Evolutionary conservation across 495 filamentous ascomycete genomes (phyloP).

Genomic region (Neurospora pannonica): DNA sequence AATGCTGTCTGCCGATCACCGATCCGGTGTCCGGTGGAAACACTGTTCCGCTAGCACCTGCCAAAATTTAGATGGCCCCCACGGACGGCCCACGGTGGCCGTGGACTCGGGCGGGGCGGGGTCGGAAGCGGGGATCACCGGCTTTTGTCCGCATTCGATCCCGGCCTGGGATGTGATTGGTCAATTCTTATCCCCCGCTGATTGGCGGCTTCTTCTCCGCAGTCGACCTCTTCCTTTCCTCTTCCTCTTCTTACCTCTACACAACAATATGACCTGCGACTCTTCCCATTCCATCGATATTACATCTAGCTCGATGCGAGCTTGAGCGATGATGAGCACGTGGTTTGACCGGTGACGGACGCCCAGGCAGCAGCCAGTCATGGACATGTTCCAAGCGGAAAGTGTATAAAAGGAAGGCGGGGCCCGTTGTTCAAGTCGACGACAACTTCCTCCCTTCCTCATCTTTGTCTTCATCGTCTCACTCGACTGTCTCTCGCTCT

Average conservation of each 20-base stretch:
- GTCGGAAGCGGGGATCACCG: not conserved
- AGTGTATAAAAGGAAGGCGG: not conserved
- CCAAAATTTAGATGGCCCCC: not conserved
- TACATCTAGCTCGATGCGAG: not conserved
- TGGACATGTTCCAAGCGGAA: not conserved
- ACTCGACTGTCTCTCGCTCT: not conserved
- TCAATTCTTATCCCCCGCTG: not conserved
- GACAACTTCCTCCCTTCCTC: not conserved
- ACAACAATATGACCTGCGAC: not conserved
- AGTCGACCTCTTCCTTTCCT: not conserved
- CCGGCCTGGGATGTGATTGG: not conserved
- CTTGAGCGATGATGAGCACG: not conserved
- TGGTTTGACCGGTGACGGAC: not conserved
- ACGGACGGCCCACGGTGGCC: not conserved
- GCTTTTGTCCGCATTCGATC: not conserved
- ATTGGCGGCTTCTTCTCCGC: not conserved
- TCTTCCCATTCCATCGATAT: not conserved
- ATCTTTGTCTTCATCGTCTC: not conserved
- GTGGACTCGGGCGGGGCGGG: not conserved
- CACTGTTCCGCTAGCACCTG: not conserved
- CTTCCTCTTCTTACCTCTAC: not conserved
- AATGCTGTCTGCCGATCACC: not conserved
- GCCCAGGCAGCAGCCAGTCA: not conserved
- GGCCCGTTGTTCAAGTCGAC: not conserved
- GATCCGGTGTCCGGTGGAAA: not conserved